Conservation (phyloP, 1,139 yeast genomes). For the Pichia terricola region DNA sequence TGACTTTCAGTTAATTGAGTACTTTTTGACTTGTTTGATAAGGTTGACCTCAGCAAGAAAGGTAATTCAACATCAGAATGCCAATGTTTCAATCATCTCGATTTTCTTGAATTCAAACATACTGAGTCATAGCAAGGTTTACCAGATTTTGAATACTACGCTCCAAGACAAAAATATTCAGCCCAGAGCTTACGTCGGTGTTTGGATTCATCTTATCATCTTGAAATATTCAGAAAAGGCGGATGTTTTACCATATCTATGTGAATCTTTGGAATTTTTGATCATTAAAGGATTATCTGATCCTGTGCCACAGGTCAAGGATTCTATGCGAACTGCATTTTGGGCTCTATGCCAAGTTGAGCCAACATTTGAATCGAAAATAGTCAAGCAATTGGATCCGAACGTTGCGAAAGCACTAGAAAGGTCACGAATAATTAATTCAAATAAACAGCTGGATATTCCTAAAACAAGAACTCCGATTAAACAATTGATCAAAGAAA, state of each 20-base stretch:
- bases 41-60: conserved; percentile 69
- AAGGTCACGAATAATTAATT: neutral
- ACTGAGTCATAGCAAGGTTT: conserved; percentile 32
- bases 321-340: conserved; percentile 59
- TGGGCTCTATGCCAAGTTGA: conserved; percentile 56
- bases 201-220: conserved; percentile 60
- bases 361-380: conserved; percentile 32
- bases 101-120: conserved; percentile 49
- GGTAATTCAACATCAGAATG: conserved; percentile 66
- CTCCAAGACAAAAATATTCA: conserved; percentile 59
- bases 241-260: conserved; percentile 24
- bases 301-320: conserved; percentile 76
- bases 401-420: conserved; percentile 35
- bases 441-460: neutral
- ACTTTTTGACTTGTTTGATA: conserved; percentile 46
- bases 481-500: conserved; percentile 18
- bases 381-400: conserved; percentile 33
- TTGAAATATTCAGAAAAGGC: conserved; percentile 29
- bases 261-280: conserved; percentile 28
- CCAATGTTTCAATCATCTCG: conserved; percentile 57
- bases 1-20: conserved; percentile 53
- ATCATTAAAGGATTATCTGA: conserved; percentile 57
- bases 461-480: conserved; percentile 15
- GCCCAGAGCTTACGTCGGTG: conserved; percentile 61
- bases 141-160: conserved; percentile 44